These are phyloP conservation scores for Digitaria exilis DNA, from an alignment of 202 grass and related monocot genomes.

Conservation along the genomic window DNA sequence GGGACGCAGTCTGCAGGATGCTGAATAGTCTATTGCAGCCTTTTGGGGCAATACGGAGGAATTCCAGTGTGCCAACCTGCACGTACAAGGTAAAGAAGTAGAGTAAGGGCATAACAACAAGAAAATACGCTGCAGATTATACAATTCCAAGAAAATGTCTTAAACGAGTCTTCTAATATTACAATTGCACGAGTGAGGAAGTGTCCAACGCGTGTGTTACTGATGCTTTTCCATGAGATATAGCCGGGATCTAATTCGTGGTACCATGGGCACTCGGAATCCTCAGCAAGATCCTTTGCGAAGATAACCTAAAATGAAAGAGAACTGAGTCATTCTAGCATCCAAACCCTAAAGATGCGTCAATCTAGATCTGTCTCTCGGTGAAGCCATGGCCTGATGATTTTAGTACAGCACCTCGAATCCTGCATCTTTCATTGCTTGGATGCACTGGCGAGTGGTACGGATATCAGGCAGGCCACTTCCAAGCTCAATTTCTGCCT, in stretches of 20 bases:
- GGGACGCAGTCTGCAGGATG: conserved; percentile 52
- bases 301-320: conserved; percentile 41
- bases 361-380: too few species aligned
- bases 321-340: too few species aligned
- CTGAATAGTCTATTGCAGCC: conserved; percentile 46
- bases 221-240: conserved; percentile 51
- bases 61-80: conserved; percentile 59
- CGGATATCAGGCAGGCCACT: conserved; percentile 60
- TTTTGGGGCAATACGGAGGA: conserved; percentile 43
- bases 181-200: conserved; percentile 36
- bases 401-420: conserved; percentile 49
- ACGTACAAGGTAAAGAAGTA: neutral
- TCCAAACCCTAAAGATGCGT: too few species aligned
- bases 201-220: conserved; percentile 43
- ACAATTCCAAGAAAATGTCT: neutral
- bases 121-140: neutral
- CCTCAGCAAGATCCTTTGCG: conserved; percentile 57
- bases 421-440: conserved; percentile 63
- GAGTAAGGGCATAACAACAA: neutral
- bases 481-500: conserved; percentile 73
- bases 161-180: neutral
- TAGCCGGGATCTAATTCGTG: conserved; percentile 46
- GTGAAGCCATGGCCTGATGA: too few species aligned
- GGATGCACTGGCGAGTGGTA: conserved; percentile 57
- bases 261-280: conserved; percentile 66